phyloP scores from a whole-genome alignment of 176 grass and related monocot genomes.

The Zoysia pacifica region DNA sequence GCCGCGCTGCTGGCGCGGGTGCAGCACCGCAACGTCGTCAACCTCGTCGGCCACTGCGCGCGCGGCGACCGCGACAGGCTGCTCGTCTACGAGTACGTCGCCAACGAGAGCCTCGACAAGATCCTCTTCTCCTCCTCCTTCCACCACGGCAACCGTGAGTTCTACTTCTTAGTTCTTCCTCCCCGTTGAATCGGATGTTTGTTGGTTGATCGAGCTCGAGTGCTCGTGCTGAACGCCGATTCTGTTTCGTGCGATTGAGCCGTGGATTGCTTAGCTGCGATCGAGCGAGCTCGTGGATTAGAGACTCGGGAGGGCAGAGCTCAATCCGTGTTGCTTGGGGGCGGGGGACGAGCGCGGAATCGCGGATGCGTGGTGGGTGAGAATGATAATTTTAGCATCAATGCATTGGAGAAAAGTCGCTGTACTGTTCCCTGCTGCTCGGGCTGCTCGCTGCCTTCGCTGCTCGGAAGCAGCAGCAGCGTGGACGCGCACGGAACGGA shows the following conservation, averaged over 20 bases:
- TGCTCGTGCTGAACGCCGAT: background rate
- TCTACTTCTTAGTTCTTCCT: background rate
- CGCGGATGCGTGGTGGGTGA: constrained; percentile 12
- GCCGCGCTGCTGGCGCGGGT: constrained; percentile 78
- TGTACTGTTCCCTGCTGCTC: background rate
- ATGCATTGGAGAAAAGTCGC: background rate
- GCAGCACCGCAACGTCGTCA: constrained; percentile 94
- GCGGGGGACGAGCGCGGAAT: too few relatives aligned
- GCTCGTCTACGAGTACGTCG: constrained; percentile 92
- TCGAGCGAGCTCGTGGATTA: background rate
- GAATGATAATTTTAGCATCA: background rate
- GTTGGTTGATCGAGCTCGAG: background rate
- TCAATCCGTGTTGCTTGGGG: background rate
- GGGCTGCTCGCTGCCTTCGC: background rate
- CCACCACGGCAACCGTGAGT: background rate
- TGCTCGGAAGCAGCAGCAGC: background rate
- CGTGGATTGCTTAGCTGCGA: background rate
- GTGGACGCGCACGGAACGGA: background rate
- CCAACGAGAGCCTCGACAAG: constrained; percentile 98
- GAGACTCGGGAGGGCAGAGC: background rate
- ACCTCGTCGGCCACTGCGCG: constrained; percentile 77
- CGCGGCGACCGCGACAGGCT: constrained; percentile 73
- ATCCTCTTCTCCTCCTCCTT: constrained; percentile 62
- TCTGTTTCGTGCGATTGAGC: background rate
- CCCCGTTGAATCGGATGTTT: background rate